Evolutionary conservation across 2,329 filamentous ascomycete species (phyloP).

Genomic region (Aspergillus fumigatus): DNA sequence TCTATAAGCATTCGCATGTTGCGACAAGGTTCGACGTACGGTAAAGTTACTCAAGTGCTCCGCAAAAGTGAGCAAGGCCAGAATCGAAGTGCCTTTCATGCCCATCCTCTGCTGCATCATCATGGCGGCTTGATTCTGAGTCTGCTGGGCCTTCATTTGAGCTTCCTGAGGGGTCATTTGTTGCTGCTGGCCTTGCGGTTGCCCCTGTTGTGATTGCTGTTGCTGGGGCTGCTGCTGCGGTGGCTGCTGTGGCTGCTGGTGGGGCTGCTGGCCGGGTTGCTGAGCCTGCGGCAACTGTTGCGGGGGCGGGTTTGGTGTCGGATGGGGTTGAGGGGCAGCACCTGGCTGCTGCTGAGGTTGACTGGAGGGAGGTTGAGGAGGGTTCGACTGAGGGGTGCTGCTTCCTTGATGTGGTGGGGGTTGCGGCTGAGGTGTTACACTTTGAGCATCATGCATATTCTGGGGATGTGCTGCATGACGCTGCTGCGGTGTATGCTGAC

Average conservation of each 20-base stretch:
- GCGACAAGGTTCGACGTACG: conserved; percentile 42
- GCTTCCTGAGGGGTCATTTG: conserved; percentile 38
- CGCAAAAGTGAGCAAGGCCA: conserved; percentile 53
- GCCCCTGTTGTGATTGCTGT: conserved; percentile 25
- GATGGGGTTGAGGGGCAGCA: conserved; percentile 31
- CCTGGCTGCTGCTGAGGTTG: conserved; percentile 34
- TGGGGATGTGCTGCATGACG: conserved; percentile 39
- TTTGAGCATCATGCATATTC: conserved; percentile 39
- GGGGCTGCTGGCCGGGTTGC: conserved; percentile 24
- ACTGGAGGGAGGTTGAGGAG: conserved; percentile 26
- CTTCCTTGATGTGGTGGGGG: conserved; percentile 36
- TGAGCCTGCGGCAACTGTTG: conserved; percentile 37
- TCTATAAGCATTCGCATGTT: not conserved
- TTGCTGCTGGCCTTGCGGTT: conserved; percentile 33
- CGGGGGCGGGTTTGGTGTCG: conserved; percentile 32
- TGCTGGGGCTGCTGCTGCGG: conserved; percentile 30
- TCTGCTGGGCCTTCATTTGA: conserved; percentile 38
- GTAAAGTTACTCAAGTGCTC: conserved; percentile 54
- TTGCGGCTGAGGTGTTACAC: conserved; percentile 42
- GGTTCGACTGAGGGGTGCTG: conserved; percentile 34
- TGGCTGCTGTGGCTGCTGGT: conserved; percentile 10
- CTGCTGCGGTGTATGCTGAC: conserved; percentile 39
- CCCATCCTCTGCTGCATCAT: conserved; percentile 37
- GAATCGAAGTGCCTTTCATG: conserved; percentile 43
- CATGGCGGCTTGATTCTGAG: conserved; percentile 33